Evolutionary conservation across 1,139 yeast genomes (phyloP).

Genomic region (Wickerhamiella pararugosa): DNA sequence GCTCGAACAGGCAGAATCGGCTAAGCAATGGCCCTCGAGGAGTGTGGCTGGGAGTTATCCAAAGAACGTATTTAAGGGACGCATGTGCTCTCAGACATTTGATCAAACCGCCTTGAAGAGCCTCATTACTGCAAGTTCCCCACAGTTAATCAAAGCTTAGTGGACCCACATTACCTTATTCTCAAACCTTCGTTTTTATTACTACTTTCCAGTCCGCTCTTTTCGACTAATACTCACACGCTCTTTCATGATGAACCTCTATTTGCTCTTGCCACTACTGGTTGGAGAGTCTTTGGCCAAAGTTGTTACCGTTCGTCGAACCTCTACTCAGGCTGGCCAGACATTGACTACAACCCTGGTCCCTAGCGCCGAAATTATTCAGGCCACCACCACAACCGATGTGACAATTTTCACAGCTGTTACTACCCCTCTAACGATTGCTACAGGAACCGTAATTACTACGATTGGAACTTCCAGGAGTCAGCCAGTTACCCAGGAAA

Average conservation of each 20-base stretch:
- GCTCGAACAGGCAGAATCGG: no score
- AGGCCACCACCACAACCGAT: constrained; percentile 19
- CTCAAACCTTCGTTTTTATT: not conserved
- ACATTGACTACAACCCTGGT: constrained; percentile 9
- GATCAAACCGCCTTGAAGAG: no score
- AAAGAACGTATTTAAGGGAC: no score
- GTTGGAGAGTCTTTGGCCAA: constrained; percentile 7
- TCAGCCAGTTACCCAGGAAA: constrained; percentile 21
- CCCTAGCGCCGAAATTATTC: constrained; percentile 15
- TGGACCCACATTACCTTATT: no score
- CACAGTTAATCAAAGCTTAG: no score
- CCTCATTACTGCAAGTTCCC: no score
- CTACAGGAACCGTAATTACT: constrained; percentile 20
- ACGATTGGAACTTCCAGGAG: constrained; percentile 18
- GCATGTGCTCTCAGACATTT: no score
- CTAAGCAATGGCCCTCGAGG: no score
- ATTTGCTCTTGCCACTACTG: constrained; percentile 1
- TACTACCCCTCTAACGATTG: constrained; percentile 17
- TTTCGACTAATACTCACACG: not conserved
- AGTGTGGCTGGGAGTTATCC: no score
- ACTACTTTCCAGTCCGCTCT: not conserved
- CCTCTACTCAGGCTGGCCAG: constrained; percentile 13
- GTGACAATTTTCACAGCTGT: constrained; percentile 19
- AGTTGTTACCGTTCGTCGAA: constrained; percentile 14
- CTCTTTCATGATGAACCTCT: constrained; percentile 1